A percentile compares a stretch with the other conserved stretches of the same genome.
Evolutionary conservation across 495 filamentous ascomycete genomes (phyloP).

Genomic region (Astrothelium macrocarpum): DNA sequence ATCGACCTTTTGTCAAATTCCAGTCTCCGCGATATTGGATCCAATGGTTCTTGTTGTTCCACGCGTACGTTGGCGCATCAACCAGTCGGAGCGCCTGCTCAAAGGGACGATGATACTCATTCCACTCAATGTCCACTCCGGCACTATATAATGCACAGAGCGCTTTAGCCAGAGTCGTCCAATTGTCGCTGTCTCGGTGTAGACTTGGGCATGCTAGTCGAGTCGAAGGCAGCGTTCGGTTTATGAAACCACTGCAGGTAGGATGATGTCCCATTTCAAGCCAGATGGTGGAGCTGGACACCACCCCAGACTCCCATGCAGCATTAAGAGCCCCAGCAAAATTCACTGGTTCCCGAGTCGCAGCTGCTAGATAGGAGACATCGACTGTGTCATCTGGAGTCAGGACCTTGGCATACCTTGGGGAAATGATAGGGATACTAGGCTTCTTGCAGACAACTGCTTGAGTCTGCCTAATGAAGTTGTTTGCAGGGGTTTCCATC

Average conservation of each 20-base stretch:
- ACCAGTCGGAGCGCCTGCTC: slow-evolving; percentile 49
- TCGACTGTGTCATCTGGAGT: slow-evolving; percentile 14
- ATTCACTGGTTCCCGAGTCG: slow-evolving; percentile 64
- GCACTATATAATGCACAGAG: slow-evolving; percentile 52
- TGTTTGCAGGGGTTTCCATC: slow-evolving; percentile 20
- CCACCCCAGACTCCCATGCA: slow-evolving; percentile 30
- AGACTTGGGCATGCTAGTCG: slow-evolving; percentile 53
- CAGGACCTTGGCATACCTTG: slow-evolving; percentile 20
- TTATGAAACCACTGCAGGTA: slow-evolving; percentile 20
- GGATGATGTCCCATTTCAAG: slow-evolving; percentile 29
- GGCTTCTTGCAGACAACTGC: slow-evolving; percentile 15
- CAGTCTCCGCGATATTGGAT: slow-evolving; percentile 59
- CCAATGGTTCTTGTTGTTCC: slow-evolving; percentile 77
- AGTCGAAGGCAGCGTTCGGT: slow-evolving; percentile 19
- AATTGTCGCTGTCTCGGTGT: slow-evolving; percentile 46
- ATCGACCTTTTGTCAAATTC: slow-evolving; percentile 38
- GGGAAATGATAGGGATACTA: slow-evolving; percentile 22
- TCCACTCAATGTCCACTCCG: slow-evolving; percentile 64
- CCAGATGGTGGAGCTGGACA: slow-evolving; percentile 17
- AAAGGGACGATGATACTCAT: slow-evolving; percentile 70
- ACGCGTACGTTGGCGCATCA: slow-evolving; percentile 54
- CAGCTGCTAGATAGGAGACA: slow-evolving; percentile 55
- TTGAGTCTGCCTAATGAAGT: slow-evolving; percentile 12
- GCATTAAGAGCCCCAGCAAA: slow-evolving; percentile 55
- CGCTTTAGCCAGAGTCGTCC: slow-evolving; percentile 52